A percentile compares a stretch with the other conserved stretches of the same genome.
These are phyloP conservation scores for Hymenoscyphus linearis DNA, from an alignment of 2,329 filamentous ascomycete species.

Conservation along the genomic window DNA sequence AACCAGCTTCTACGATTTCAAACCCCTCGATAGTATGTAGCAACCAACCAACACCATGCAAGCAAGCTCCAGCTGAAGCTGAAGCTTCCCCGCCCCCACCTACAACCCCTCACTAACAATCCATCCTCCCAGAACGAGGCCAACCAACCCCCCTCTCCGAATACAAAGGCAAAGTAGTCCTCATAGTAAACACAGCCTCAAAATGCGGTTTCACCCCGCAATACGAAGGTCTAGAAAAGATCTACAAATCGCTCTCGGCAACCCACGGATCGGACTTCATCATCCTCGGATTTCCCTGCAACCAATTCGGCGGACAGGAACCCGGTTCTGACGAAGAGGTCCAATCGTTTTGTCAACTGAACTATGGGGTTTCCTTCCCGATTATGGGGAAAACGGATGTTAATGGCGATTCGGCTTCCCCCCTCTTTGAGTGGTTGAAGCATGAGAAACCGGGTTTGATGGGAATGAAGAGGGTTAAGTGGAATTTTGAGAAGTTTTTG, in stretches of 20 bases:
- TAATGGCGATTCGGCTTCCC: slow-evolving; percentile 77
- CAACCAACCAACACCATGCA: neutral
- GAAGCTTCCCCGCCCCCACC: slow-evolving; percentile 4
- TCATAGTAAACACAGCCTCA: slow-evolving; percentile 95
- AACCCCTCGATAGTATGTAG: slow-evolving; percentile 70
- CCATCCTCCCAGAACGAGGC: slow-evolving; percentile 60
- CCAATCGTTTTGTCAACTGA: slow-evolving; percentile 80
- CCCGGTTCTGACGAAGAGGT: slow-evolving; percentile 71
- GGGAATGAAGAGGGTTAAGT: slow-evolving; percentile 90
- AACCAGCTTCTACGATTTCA: slow-evolving; percentile 77
- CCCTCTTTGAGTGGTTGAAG: slow-evolving; percentile 75
- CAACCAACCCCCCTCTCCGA: slow-evolving; percentile 61
- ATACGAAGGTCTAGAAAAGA: slow-evolving; percentile 81
- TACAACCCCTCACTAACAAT: slow-evolving; percentile 8
- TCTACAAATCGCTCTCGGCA: slow-evolving; percentile 73
- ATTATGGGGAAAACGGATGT: slow-evolving; percentile 81
- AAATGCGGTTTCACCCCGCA: slow-evolving; percentile 99
- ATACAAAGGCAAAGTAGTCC: slow-evolving; percentile 86
- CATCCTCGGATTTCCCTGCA: slow-evolving; percentile 95
- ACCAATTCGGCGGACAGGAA: slow-evolving; percentile 92
- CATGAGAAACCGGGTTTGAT: slow-evolving; percentile 71
- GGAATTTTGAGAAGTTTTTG: slow-evolving; percentile 99
- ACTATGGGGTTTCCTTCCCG: slow-evolving; percentile 51
- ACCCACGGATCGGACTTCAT: slow-evolving; percentile 65
- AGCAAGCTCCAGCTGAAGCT: neutral